Percentiles rank a stretch among this genome's conserved stretches.
Evolutionary conservation across 805 yeast genomes (phyloP).

Genomic region (Schwanniomyces sp.): DNA sequence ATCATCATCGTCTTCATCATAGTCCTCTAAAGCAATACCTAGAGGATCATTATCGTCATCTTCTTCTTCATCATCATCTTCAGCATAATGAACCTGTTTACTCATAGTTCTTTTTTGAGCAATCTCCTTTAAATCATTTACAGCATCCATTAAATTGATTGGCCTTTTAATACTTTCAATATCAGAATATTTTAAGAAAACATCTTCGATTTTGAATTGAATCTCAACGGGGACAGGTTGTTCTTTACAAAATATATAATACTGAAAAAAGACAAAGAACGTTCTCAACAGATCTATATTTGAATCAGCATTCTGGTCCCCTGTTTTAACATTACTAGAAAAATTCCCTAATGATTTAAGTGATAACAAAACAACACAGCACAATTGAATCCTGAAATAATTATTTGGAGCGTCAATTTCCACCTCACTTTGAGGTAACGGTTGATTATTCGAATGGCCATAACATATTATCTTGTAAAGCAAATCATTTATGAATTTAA

Average conservation of each 20-base stretch:
- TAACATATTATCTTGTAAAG: conserved; percentile 57
- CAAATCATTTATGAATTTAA: conserved; percentile 48
- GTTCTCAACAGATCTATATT: conserved; percentile 16
- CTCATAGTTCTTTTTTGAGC: conserved; percentile 11
- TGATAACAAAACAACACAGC: conserved; percentile 25
- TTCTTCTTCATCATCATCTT: conserved; percentile 13
- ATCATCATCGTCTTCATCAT: conserved; percentile 14
- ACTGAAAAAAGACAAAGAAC: conserved; percentile 66
- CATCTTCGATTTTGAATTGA: conserved; percentile 50
- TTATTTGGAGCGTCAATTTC: conserved; percentile 64
- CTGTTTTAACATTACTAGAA: conserved; percentile 2
- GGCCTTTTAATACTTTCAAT: conserved; percentile 36
- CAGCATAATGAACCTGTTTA: conserved; percentile 12
- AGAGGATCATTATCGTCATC: conserved; percentile 8
- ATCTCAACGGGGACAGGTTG: conserved; percentile 65
- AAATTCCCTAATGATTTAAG: conserved; percentile 8
- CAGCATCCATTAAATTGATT: conserved; percentile 41
- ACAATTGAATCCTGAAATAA: conserved; percentile 68
- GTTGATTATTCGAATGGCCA: conserved; percentile 62
- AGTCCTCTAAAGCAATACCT: conserved; percentile 8
- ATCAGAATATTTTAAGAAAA: conserved; percentile 30
- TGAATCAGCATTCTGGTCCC: neutral
- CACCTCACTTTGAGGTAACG: conserved; percentile 50
- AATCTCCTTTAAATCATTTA: conserved; percentile 34
- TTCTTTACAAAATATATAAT: conserved; percentile 61